Evolutionary conservation across 208 protist genomes (phyloP), one percentile per base, ranked within the genome.

Genomic region (Crithidia thermophila): DNA sequence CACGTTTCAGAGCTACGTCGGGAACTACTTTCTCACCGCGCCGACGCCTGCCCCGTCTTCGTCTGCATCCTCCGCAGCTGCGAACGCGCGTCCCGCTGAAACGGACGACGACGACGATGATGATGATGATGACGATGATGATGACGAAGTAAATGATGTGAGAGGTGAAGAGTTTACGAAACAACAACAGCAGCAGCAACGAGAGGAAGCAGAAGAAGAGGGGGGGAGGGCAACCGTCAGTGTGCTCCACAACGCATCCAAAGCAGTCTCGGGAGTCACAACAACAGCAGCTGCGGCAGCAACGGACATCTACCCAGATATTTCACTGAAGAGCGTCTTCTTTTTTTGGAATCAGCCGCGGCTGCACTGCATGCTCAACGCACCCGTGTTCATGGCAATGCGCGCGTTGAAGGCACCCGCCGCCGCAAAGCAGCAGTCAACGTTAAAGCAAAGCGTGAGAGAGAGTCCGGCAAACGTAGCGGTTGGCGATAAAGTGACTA

Each of bases 261-360:
- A 36, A 37, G 43, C 14, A 36, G 34, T 9, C 14, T 2, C 11
- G 47, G 20, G 25, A 23, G 23, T 20, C 30, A 49, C n/a, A 14
- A 16, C 45, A 18, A 11, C 46, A n/a, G 16, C 46, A 21, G 13
- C 11, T 5, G 36, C 11, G 34, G 4, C 1, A 42, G 40, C 11
- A n/a, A 42, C 13, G 51, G 52, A n/a, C 18, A 27, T 63, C 1
- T 67, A 55, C 34, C 59, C 68, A 0, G 18, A 34, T 36, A 62
- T 72, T 36, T 51, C 62, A 4, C 21, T 49, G 16, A 57, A 16
- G 37, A 72, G 52, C 9, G 42, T 51, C 5, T 87, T 85, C 40
- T 87, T 90, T 36, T 81, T 77, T 23, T 77, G 76, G 46, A 85
- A 81, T 21, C 77, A 83, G 28, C 78, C 84, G 7, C 58, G 78